A percentile compares a stretch with the other conserved stretches of the same genome.
These are phyloP conservation scores for Litsea cubeba DNA, from an alignment of 164 flowering plant species.

Conservation along the genomic window DNA sequence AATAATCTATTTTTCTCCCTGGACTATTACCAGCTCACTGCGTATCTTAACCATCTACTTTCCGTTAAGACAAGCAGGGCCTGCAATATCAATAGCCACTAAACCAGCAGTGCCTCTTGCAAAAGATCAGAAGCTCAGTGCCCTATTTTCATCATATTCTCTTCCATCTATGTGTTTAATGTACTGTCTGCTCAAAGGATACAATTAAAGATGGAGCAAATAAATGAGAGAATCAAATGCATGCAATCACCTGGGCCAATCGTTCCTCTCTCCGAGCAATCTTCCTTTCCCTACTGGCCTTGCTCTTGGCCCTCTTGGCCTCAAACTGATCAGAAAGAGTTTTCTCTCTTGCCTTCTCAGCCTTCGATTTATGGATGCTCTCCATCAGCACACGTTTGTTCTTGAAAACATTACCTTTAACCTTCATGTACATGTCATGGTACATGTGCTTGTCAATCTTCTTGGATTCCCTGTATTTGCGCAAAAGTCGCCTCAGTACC, in stretches of 20 bases:
- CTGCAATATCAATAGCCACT: too few relatives aligned
- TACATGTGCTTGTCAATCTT: slow-evolving; percentile 30
- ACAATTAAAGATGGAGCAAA: not conserved
- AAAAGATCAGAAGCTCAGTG: too few relatives aligned
- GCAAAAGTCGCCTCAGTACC: slow-evolving; percentile 28
- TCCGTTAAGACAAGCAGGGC: too few relatives aligned
- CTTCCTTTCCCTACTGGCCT: slow-evolving; percentile 17
- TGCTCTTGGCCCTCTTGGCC: slow-evolving; percentile 22
- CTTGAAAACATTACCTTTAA: slow-evolving; percentile 36
- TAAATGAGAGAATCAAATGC: not conserved
- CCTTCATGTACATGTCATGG: slow-evolving; percentile 34
- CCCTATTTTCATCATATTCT: not conserved
- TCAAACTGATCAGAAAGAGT: slow-evolving; percentile 21
- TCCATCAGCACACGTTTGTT: slow-evolving; percentile 35
- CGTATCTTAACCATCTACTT: too few relatives aligned
- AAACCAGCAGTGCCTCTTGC: too few relatives aligned
- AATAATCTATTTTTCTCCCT: too few relatives aligned
- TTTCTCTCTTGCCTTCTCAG: slow-evolving; percentile 27
- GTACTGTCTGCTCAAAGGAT: not conserved
- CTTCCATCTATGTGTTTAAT: not conserved
- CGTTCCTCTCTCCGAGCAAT: slow-evolving; percentile 50
- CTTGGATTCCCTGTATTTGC: slow-evolving; percentile 24
- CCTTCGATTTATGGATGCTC: slow-evolving; percentile 30
- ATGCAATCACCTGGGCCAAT: slow-evolving; percentile 28
- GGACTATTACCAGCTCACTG: too few relatives aligned